These are phyloP conservation scores for Claviceps humidiphila DNA, from an alignment of 2,329 filamentous ascomycete genomes.

Conservation along the genomic window DNA sequence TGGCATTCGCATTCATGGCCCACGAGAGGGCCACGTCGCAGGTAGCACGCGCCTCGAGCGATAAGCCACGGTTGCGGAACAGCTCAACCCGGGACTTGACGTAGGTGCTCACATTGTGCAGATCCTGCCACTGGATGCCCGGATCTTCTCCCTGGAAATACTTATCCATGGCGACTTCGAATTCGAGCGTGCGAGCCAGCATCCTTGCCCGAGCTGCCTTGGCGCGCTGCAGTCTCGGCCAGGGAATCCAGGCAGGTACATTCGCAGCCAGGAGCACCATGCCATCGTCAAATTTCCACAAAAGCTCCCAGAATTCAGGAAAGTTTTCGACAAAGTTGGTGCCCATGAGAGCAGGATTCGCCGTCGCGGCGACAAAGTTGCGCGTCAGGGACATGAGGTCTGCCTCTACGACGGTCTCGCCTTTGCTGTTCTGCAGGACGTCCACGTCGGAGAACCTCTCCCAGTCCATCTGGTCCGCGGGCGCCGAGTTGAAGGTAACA, in stretches of 20 bases:
- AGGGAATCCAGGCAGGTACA: conserved; percentile 20
- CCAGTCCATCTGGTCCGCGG: conserved; percentile 26
- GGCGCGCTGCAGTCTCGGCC: conserved; percentile 19
- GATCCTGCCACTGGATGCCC: conserved; percentile 22
- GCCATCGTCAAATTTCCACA: conserved; percentile 25
- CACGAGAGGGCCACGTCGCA: conserved; percentile 24
- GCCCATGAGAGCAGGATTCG: conserved; percentile 24
- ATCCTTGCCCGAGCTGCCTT: conserved; percentile 17
- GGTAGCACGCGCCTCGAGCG: conserved; percentile 19
- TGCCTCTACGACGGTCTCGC: conserved; percentile 18
- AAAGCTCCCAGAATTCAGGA: conserved; percentile 21
- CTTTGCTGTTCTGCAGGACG: conserved; percentile 14
- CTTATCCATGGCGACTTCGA: conserved; percentile 22
- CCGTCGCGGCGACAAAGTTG: conserved; percentile 22
- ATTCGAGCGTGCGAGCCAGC: conserved; percentile 19
- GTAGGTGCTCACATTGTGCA: conserved; percentile 22
- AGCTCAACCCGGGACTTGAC: conserved; percentile 18
- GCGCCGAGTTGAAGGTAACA: conserved; percentile 24
- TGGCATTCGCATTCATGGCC: conserved; percentile 25
- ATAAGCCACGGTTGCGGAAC: conserved; percentile 17
- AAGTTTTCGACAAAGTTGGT: conserved; percentile 28
- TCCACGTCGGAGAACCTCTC: conserved; percentile 21
- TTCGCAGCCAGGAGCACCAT: conserved; percentile 19
- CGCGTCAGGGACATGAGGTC: conserved; percentile 21
- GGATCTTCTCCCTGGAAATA: conserved; percentile 18